phyloP scores from a whole-genome alignment of 2,329 filamentous ascomycete genomes.

The Monilinia fructicola region DNA sequence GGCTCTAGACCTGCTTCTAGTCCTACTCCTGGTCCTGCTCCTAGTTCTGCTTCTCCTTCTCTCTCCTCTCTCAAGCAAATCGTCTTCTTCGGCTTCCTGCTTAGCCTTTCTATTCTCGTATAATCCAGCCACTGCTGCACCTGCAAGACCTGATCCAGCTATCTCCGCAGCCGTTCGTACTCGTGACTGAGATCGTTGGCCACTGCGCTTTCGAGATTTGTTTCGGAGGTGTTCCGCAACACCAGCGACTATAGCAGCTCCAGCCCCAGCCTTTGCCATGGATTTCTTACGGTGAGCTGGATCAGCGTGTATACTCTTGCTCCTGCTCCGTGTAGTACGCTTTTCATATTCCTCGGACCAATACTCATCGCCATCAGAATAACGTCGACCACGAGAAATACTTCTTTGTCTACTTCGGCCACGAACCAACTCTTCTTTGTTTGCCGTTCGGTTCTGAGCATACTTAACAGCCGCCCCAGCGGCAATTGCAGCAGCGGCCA shows the following conservation, averaged over 20 bases:
- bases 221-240: constrained; percentile 57
- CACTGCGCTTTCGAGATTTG: constrained; percentile 51
- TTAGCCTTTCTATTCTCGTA: constrained; percentile 62
- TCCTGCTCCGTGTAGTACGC: constrained; percentile 42
- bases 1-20: constrained; percentile 46
- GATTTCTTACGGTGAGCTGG: constrained; percentile 46
- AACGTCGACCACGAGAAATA: constrained; percentile 45
- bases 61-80: constrained; percentile 23
- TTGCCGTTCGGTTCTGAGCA: constrained; percentile 58
- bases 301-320: constrained; percentile 49
- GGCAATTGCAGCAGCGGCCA: constrained; percentile 62
- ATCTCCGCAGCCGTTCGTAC: constrained; percentile 57
- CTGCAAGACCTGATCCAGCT: constrained; percentile 58
- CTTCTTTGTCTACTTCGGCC: constrained; percentile 52
- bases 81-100: constrained; percentile 51
- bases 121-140: constrained; percentile 59
- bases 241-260: constrained; percentile 57
- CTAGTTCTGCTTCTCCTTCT: constrained; percentile 37
- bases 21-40: constrained; percentile 34
- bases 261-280: constrained; percentile 46
- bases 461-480: constrained; percentile 66
- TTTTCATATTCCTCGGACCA: constrained; percentile 39
- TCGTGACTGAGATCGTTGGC: constrained; percentile 45
- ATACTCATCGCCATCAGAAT: constrained; percentile 39
- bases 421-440: constrained; percentile 58